Percentiles rank a stretch among this genome's conserved stretches.
Evolutionary conservation across 306 rosid species (phyloP).

Genomic region (Albizia julibrissin): DNA sequence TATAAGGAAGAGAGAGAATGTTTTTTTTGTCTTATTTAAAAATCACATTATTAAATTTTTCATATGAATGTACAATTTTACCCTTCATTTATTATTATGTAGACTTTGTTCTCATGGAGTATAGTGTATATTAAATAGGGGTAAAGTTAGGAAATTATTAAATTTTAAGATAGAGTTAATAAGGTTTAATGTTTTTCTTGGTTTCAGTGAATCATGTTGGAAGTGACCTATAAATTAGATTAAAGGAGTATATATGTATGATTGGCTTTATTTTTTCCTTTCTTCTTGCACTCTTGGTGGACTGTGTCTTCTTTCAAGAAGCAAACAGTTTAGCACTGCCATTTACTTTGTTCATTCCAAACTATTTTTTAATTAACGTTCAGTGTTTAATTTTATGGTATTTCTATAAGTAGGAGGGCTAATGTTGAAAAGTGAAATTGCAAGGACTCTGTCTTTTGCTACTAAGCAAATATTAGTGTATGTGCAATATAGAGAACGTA

Average conservation of each 20-base stretch:
- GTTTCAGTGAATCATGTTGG: too few species aligned
- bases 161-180: too few species aligned
- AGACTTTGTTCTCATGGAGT: too few species aligned
- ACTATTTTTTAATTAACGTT: neutral
- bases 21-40: too few species aligned
- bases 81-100: too few species aligned
- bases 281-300: neutral
- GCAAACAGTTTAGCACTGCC: neutral
- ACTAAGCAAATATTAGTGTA: neutral
- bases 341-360: slow-evolving; percentile 15
- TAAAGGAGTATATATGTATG: neutral
- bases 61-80: too few species aligned
- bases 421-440: neutral
- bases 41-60: too few species aligned
- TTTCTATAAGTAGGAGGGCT: neutral
- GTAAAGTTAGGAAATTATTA: too few species aligned
- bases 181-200: too few species aligned
- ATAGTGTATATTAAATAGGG: too few species aligned
- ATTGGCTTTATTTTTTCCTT: neutral
- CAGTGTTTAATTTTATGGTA: neutral
- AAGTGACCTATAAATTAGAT: too few species aligned
- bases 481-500: slow-evolving; percentile 6
- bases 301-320: slow-evolving; percentile 6
- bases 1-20: too few species aligned
- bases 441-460: slow-evolving; percentile 11